Base-by-base conservation (phyloP, 768 basidiomycete species). In the Lepiota brunneoincarnata region DNA sequence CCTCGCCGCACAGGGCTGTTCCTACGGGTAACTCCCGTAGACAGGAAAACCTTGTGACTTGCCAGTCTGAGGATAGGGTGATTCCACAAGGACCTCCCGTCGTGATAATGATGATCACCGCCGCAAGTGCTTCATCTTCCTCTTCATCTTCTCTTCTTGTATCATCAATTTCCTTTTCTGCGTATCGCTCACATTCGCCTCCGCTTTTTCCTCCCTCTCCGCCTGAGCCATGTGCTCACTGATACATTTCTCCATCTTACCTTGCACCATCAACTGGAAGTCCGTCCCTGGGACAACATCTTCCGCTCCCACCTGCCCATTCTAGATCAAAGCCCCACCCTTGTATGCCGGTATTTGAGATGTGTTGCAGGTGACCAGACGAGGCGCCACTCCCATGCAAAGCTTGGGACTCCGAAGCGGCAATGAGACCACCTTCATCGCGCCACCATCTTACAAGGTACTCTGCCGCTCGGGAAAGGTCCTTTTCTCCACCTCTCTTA, bases 371-470 rank as follows among this genome's bases (percentile, higher is more conserved):
- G 15, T 51, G 53, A 18, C 21, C 21, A 12, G 20, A 28, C 11
- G 24, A 20, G 24, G 45, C 21, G 6, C 28, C 28, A 15, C 18
- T 20, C 9, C 21, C 31, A 15, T 36, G 23, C n/a, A 52, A 31
- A 44, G 49, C 44, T 17, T 50, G 51, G 4, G 55, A 62, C 50
- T 54, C 54, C 51, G 56, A 58, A 10, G 76, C 71, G 23, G 84
- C 78, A 53, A 80, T 67, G 44, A 82, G 71, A 5, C 84, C 78
- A 49, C 88, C 89, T 60, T 87, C 80, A 44, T 81, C 82, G 38
- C 96, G 84, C 86, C 94, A 99, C 81, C 92, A 92, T 41, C 82
- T 76, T 38, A 98, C 80, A 63, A 98, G 87, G 77, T 87, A 92
- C 18, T 76, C 74, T 3, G 88, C 87, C 7, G 93, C 91, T 20